phyloP scores from a whole-genome alignment of 2,329 filamentous ascomycete genomes.

The Pseudogymnoascus sp. region DNA sequence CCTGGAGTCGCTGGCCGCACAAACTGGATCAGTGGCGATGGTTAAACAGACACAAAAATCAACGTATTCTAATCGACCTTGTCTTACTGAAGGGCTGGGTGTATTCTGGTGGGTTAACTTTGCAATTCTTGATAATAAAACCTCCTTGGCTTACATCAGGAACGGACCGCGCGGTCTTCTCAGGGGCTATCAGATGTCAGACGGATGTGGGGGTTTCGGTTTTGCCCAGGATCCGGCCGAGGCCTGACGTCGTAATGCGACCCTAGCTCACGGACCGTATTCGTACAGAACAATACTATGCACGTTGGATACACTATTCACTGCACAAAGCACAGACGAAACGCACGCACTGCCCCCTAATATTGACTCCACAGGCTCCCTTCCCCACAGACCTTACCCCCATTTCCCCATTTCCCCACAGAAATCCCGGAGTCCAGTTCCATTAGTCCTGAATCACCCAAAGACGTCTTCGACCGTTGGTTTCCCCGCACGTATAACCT shows the following conservation, averaged over 20 bases:
- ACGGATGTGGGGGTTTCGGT: background rate
- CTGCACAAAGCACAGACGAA: constrained; percentile 3
- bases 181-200: background rate
- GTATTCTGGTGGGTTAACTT: background rate
- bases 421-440: background rate
- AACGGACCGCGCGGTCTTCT: background rate
- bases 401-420: constrained; percentile 5
- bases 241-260: background rate
- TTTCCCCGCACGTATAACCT: background rate
- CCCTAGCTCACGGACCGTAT: background rate
- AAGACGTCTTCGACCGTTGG: background rate
- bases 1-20: background rate
- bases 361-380: background rate
- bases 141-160: background rate
- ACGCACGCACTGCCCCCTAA: background rate
- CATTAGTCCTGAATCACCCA: background rate
- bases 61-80: background rate
- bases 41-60: background rate
- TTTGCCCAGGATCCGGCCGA: background rate
- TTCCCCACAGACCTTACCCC: background rate
- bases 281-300: background rate
- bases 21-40: background rate
- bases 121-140: background rate
- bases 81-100: background rate
- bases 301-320: background rate